Base-by-base conservation (phyloP, 2,329 filamentous ascomycete species). In the Claviceps paspali region DNA sequence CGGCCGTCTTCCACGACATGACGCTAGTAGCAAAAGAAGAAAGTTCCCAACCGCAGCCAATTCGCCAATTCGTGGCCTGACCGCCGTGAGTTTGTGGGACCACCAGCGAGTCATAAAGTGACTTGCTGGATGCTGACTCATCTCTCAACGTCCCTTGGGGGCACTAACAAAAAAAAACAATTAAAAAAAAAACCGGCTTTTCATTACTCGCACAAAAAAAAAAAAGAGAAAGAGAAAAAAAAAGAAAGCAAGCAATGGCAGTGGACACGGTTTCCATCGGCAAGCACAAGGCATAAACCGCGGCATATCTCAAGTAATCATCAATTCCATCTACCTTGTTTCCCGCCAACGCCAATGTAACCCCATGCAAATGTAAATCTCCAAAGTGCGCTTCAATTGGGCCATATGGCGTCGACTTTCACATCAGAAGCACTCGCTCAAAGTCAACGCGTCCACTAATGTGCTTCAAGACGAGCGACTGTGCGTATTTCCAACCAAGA, bases 261-360 rank as follows among this genome's bases (percentile, higher is more conserved):
- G 11, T n/a, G 18, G 18, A 22, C 34, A n/a, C 28, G 12, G n/a
- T 22, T 23, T 14, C 12, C 14, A n/a, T 14, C 29, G 21, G 29
- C 29, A 31, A 32, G 18, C n/a, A n/a, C n/a, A 23, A 19, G 18
- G 11, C 5, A 19, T 30, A n/a, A n/a, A n/a, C 10, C 19, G 4
- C 27, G 12, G 15, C 6, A 21, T 38, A 17, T 21, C 30, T 41
- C 27, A 38, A 36, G 32, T 35, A 12, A 38, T 43, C 30, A 39
- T 45, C 40, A 41, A 45, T 45, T 43, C 35, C 37, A 28, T 41
- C 41, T 46, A 45, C 39, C 33, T 41, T 39, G 34, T 39, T 34
- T 43, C 38, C 41, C 43, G 41, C 43, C 38, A 45, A 45, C 36
- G 33, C 39, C 39, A 35, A 36, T 33, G 33, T 32, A 34, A 23